phyloP scores from a whole-genome alignment of 768 basidiomycete genomes.

The Cystoderma amianthinum region DNA sequence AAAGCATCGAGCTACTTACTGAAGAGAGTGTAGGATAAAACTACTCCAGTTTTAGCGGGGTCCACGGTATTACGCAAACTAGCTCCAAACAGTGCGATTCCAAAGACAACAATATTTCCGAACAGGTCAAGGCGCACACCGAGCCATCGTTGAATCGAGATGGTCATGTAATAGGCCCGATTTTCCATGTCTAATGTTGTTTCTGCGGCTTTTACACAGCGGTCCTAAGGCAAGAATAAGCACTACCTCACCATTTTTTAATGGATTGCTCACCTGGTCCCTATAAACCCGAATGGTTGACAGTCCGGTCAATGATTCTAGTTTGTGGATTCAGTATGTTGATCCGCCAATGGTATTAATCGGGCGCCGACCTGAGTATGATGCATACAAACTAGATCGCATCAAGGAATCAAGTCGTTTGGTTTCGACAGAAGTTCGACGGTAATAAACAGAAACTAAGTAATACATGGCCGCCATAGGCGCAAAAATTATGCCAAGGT shows the following conservation, averaged over 20 bases:
- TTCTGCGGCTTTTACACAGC: conserved; percentile 44
- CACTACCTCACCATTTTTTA: too few species aligned
- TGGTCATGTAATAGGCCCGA: conserved; percentile 56
- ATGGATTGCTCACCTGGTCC: conserved; percentile 35
- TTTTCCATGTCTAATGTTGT: conserved; percentile 51
- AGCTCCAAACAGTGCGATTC: conserved; percentile 64
- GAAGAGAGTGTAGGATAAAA: conserved; percentile 46
- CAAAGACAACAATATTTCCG: conserved; percentile 60
- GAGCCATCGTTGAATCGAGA: conserved; percentile 62
- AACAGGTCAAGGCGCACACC: conserved; percentile 58
- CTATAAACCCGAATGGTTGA: conserved; percentile 57
- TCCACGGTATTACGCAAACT: conserved; percentile 48
- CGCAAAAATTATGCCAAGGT: conserved; percentile 56
- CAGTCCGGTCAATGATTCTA: conserved; percentile 58
- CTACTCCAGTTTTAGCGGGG: conserved; percentile 58
- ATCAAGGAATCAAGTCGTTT: conserved; percentile 63
- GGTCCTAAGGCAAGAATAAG: conserved; percentile 21
- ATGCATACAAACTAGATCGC: conserved; percentile 50
- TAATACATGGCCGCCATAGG: conserved; percentile 49
- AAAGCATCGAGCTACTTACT: conserved; percentile 28
- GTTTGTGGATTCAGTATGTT: neutral
- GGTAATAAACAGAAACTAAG: conserved; percentile 46
- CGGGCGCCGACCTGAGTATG: conserved; percentile 45
- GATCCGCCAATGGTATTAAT: neutral
- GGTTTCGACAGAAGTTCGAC: conserved; percentile 54